phyloP scores from a whole-genome alignment of 352 stramenopile species.

The Pythium volutum region DNA sequence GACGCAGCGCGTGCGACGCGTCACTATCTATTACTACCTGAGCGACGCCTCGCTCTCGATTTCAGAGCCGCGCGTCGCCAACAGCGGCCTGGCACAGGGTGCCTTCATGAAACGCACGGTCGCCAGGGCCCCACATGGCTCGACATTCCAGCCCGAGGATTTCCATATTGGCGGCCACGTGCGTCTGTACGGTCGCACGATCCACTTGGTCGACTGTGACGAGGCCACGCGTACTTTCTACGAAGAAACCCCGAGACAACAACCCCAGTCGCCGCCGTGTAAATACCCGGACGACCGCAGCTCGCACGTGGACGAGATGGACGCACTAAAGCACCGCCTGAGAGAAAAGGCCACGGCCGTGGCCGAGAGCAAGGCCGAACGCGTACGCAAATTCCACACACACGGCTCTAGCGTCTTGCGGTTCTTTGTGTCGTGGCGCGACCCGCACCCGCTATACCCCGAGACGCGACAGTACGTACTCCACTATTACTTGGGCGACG shows the following conservation, averaged over 20 bases:
- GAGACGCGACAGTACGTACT: conserved; percentile 87
- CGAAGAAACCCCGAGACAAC: conserved; percentile 38
- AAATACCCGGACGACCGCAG: conserved; percentile 78
- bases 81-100: conserved; percentile 88
- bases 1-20: conserved; percentile 39
- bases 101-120: conserved; percentile 82
- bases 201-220: conserved; percentile 90
- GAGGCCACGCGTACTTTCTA: conserved; percentile 83
- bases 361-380: conserved; percentile 38
- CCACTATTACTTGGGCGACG: conserved; percentile 92
- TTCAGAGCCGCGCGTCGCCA: conserved; percentile 78
- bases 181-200: conserved; percentile 71
- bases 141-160: conserved; percentile 56
- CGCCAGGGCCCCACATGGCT: conserved; percentile 34
- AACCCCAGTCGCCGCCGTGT: conserved; percentile 34
- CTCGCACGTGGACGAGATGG: conserved; percentile 50
- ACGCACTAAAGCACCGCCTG: conserved; percentile 45
- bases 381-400: conserved; percentile 70
- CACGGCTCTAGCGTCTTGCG: conserved; percentile 85
- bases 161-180: conserved; percentile 79
- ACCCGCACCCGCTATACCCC: conserved; percentile 87
- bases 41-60: conserved; percentile 84
- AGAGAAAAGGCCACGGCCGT: conserved; percentile 25
- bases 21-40: conserved; percentile 84
- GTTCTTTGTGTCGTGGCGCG: conserved; percentile 92